Conservation (phyloP, 768 basidiomycete genomes). For the Tylopilus sp. region DNA sequence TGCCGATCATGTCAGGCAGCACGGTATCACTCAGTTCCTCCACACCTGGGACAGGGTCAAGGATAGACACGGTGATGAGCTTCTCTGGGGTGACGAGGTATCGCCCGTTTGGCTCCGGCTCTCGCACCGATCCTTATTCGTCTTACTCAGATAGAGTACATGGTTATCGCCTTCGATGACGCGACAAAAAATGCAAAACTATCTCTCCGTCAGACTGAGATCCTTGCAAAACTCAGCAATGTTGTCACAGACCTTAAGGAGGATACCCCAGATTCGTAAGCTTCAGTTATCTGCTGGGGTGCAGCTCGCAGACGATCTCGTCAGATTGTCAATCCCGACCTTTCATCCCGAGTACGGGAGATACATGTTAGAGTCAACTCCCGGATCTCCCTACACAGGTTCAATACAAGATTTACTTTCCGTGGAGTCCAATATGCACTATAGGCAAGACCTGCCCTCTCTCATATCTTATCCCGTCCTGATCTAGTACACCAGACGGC, state of each 20-base stretch:
- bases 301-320: not conserved
- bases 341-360: slow-evolving; percentile 99
- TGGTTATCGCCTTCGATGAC: slow-evolving; percentile 86
- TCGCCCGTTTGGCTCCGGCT: slow-evolving; percentile 11
- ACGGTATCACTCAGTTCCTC: slow-evolving; percentile 94
- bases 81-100: slow-evolving; percentile 99
- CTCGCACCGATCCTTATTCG: slow-evolving; percentile 9
- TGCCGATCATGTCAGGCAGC: slow-evolving; percentile 84
- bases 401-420: slow-evolving; percentile 80
- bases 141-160: slow-evolving; percentile 79
- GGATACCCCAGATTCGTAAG: slow-evolving; percentile 52
- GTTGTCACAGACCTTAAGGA: slow-evolving; percentile 65
- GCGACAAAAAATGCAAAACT: slow-evolving; percentile 76
- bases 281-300: slow-evolving; percentile 6
- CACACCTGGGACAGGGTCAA: slow-evolving; percentile 92
- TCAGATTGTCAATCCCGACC: slow-evolving; percentile 72
- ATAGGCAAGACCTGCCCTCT: slow-evolving; percentile 50
- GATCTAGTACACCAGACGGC: slow-evolving; percentile 51
- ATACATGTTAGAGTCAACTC: slow-evolving; percentile 98
- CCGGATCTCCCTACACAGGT: slow-evolving; percentile 92
- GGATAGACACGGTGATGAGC: slow-evolving; percentile 83
- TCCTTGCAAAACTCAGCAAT: slow-evolving; percentile 71
- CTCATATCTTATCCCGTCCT: slow-evolving; percentile 1
- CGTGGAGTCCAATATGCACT: slow-evolving; percentile 94
- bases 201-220: slow-evolving; percentile 94